A percentile compares a stretch with the other conserved stretches of the same genome.
These are phyloP conservation scores for Venturia carpophila DNA, from an alignment of 2,329 filamentous ascomycete genomes.

Conservation along the genomic window DNA sequence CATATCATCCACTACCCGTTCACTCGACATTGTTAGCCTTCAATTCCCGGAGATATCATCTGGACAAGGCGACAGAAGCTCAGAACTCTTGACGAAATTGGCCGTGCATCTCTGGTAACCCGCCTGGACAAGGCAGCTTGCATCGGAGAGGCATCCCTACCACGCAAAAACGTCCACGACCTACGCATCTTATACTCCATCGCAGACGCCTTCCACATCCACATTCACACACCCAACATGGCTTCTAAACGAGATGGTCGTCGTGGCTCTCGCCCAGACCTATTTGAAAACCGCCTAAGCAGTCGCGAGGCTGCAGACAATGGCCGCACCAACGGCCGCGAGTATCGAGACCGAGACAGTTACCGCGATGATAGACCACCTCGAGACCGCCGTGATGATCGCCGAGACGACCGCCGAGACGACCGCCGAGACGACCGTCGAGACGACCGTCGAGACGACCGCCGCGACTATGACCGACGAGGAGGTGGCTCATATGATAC, in stretches of 20 bases:
- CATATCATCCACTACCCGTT: neutral
- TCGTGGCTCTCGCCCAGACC: constrained; percentile 22
- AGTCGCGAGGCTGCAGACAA: neutral
- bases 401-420: constrained; percentile 48
- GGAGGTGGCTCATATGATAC: neutral
- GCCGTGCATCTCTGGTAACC: constrained; percentile 3
- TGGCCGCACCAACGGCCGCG: neutral
- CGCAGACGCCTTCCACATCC: neutral
- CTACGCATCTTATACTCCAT: neutral
- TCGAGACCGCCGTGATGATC: constrained; percentile 30
- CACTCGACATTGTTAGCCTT: neutral
- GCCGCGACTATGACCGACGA: constrained; percentile 23
- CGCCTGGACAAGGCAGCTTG: neutral
- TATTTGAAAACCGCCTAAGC: constrained; percentile 1
- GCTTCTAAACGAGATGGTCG: constrained; percentile 18
- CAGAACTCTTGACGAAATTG: neutral
- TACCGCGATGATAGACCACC: constrained; percentile 38
- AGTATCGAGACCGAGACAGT: constrained; percentile 25
- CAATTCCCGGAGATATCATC: neutral
- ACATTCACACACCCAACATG: neutral
- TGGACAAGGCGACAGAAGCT: neutral
- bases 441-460: constrained; percentile 7
- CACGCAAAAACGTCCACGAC: neutral
- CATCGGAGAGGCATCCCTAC: neutral
- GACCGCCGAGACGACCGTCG: constrained; percentile 40